Evolutionary conservation across 2,329 filamentous ascomycete species (phyloP).

Genomic region (Coniochaeta sp.): DNA sequence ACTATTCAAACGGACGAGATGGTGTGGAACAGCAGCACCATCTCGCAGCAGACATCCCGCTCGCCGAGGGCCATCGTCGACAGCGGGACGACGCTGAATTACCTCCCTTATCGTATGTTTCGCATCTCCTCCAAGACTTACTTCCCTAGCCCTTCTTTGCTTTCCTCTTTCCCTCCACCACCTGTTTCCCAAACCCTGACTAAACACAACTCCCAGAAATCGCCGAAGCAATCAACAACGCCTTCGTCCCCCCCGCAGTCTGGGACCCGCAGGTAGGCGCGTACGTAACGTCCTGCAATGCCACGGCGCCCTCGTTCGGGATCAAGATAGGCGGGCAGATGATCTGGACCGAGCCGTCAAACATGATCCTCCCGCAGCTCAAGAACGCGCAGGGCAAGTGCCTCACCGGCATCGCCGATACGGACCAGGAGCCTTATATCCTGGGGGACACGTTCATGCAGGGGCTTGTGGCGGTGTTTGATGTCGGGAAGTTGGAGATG

Average conservation of each 20-base stretch:
- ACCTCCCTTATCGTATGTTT: constrained; percentile 18
- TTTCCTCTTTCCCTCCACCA: not conserved
- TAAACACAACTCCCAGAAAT: constrained; percentile 11
- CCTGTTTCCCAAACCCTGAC: not conserved
- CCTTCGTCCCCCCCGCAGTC: constrained; percentile 17
- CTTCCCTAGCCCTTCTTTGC: not conserved
- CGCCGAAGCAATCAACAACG: constrained; percentile 20
- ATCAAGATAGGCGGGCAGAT: constrained; percentile 21
- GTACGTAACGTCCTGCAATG: constrained; percentile 21
- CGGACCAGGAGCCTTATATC: constrained; percentile 11
- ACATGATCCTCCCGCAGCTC: constrained; percentile 23
- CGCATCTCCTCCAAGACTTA: not conserved
- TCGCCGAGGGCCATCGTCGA: constrained; percentile 22
- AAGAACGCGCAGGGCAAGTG: constrained; percentile 16
- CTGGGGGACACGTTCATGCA: constrained; percentile 18
- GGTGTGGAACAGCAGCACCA: constrained; percentile 13
- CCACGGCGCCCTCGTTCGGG: constrained; percentile 19
- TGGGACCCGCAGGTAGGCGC: constrained; percentile 12
- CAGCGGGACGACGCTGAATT: constrained; percentile 24
- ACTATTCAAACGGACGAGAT: constrained; percentile 16
- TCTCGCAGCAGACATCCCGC: constrained; percentile 8
- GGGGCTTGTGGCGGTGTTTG: constrained; percentile 19
- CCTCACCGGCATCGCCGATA: constrained; percentile 16
- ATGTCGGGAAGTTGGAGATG: constrained; percentile 23
- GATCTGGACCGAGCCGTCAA: constrained; percentile 21